Evolutionary conservation across 495 filamentous ascomycete species (phyloP), one percentile per base, ranked within the genome.

Genomic region (Talaromyces proteolyticus): DNA sequence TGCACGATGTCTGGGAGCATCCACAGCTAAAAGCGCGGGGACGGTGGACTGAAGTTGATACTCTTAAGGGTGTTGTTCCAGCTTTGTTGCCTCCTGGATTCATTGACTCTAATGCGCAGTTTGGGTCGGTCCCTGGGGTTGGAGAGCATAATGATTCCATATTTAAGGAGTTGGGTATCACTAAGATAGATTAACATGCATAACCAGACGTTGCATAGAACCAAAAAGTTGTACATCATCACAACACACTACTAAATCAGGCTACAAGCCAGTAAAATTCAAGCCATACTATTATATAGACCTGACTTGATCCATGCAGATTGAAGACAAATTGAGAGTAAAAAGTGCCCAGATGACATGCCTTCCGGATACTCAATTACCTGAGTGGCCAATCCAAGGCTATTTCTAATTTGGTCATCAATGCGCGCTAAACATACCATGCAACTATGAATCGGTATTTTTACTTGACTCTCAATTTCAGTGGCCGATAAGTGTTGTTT

Each of bases 1-100:
- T 78, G 71, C 62, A 74, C 17, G 69, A 60, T 6, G 61, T 77
- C 2, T 76, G 72, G 74, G 57, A 68, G 6, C 73, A 77, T 56
- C 66, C 71, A 1, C 75, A 78, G 46, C 63, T 76, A 0, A 54
- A 62, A 38, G 67, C 69, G 18, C 50, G 74, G 4, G 60, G 61
- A 21, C 62, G 73, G 0, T 77, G 74, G 75, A 69, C 72, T 1
- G 60, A 73, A 46, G 61, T 78, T 6, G 44, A 69, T 16, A 77
- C 73, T 6, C 64, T 72, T 1, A 57, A 42, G 6, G 74, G 38
- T 1, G 12, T 17, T 10, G 59, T 77, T 2, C 66, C 65, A 12
- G 70, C 73, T 7, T 56, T 78, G 39, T 55, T 74, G 6, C 73
- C 74, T 0, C 71, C 69, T 3, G 68, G 73, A 3, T 56, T 53